Base-by-base conservation (phyloP, 2,329 filamentous ascomycete species). In the Penicillium sp. region DNA sequence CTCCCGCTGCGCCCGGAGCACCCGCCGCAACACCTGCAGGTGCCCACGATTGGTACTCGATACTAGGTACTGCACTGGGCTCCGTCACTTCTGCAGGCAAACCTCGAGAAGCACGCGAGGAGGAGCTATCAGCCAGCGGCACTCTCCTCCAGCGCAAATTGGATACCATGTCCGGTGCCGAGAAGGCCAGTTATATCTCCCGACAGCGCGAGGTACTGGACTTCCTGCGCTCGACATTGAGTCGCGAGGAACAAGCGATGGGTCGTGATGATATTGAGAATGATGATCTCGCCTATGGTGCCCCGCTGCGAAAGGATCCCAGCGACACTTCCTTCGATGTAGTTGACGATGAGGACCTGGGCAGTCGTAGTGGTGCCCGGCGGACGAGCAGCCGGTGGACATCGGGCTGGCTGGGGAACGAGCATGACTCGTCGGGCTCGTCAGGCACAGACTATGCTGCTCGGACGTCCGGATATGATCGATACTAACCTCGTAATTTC, bases 251-350 rank as follows among this genome's bases (percentile, higher is more conserved):
- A 37, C 84, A 83, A 57, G 85, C 85, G 63, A 79, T 92, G 26
- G 79, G 71, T 46, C 74, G 69, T 1, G 73, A 67, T 16, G 70
- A 70, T 13, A 58, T 55, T 42, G 71, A 68, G 33, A 71, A 59
- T 48, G 75, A 77, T 14, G 76, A 76, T 48, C 72, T 80, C 14
- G 78, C 78, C 28, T 80, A 79, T 57, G 78, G 78, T 6, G 62
- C 73, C 22, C 66, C 70, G 28, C 63, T 96, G 70, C 89, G 86
- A 69, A 94, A 94, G 79, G 94, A 91, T 72, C 87, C 88, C 65
- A 96, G 91, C 75, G 93, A 97, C 73, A 86, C 85, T 22, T 94
- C 96, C 69, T 97, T 97, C 72, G 93, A 96, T 72, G 91, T 92
- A 74, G 91, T 96, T 67, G 90, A 95, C 64, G 87, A 88, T 37